Evolutionary conservation across 169 alveolate genomes (phyloP).

Genomic region (Miamiensis avidus): DNA sequence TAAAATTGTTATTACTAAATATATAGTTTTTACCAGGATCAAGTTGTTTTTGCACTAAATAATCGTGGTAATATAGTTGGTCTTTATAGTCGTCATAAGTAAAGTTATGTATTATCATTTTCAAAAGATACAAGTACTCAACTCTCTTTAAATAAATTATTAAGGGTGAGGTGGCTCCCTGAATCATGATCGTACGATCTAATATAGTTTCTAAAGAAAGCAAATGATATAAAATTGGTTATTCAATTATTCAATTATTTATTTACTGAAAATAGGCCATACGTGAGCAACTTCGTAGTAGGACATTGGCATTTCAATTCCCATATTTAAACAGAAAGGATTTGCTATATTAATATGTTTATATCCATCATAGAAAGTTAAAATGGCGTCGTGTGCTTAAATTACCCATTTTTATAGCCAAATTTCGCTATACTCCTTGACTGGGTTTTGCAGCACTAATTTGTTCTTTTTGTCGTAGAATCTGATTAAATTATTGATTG

Average conservation of each 20-base stretch:
- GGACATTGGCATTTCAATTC: too few relatives aligned
- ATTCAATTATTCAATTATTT: too few relatives aligned
- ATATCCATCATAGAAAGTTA: not conserved
- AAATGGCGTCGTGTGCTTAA: not conserved
- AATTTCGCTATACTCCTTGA: not conserved
- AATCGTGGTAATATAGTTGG: constrained; percentile 21
- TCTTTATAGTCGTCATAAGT: constrained; percentile 45
- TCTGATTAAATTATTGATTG: too few relatives aligned
- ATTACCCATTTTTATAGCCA: not conserved
- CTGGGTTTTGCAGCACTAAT: too few relatives aligned
- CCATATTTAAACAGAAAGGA: not conserved
- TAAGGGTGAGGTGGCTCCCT: not conserved
- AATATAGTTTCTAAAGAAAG: not conserved
- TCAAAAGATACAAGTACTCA: constrained; percentile 36
- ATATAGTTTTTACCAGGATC: constrained; percentile 34
- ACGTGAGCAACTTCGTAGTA: not conserved
- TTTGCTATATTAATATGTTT: not conserved
- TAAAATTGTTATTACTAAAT: not conserved
- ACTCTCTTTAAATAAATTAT: not conserved
- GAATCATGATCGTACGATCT: not conserved
- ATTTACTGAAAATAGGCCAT: not conserved
- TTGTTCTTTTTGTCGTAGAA: too few relatives aligned
- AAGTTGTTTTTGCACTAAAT: constrained; percentile 18
- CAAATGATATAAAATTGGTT: too few relatives aligned
- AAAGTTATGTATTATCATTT: constrained; percentile 40